Evolutionary conservation across 441 rosid genomes (phyloP), one percentile per base, ranked within the genome.

Genomic region (Populus hybrid): DNA sequence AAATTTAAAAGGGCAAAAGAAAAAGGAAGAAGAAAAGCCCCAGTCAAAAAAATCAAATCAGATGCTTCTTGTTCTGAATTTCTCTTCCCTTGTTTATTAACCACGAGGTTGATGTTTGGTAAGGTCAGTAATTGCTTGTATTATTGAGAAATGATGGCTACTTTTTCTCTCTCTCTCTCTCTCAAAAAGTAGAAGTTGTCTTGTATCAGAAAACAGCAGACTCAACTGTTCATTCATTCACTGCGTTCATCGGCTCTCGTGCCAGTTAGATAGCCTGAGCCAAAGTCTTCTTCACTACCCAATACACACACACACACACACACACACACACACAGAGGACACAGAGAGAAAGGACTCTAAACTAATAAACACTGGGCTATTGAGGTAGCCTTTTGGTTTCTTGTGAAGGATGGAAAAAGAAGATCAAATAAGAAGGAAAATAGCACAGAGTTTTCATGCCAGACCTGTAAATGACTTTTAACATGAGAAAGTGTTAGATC

Each of bases 401-500:
- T 83, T 80, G 83, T 75, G n/a, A 50, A 21, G 28, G 14, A 63
- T 65, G n/a, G 28, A 31, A 20, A 16, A 31, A 31, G 64, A 33
- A 68, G 31, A 29, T 29, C 31, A 29, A 29, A 29, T 29, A 29
- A 29, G 73, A n/a, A 42, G 23, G 65, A 81, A 68, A 71, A 66
- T 9, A 74, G 40, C 36, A 74, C 8, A 24, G 16, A 31, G 59
- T 71, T 36, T 64, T 53, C 28, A 14, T 73, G 40, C n/a, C 61
- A 38, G 79, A 91, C 97, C 97, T 92, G 97, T 81, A 92, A 88
- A 83, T 92, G 97, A 84, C 95, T 91, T 82, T 92, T 92, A 65
- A 92, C 97, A 79, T 92, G 97, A 33, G 97, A 91, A 77, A 92
- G 86, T 20, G 94, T 92, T 71, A 92, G 92, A 85, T 90, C 97